These are phyloP conservation scores for Sugiyamaella pinicola DNA, from an alignment of 1,139 yeast genomes.

Conservation along the genomic window DNA sequence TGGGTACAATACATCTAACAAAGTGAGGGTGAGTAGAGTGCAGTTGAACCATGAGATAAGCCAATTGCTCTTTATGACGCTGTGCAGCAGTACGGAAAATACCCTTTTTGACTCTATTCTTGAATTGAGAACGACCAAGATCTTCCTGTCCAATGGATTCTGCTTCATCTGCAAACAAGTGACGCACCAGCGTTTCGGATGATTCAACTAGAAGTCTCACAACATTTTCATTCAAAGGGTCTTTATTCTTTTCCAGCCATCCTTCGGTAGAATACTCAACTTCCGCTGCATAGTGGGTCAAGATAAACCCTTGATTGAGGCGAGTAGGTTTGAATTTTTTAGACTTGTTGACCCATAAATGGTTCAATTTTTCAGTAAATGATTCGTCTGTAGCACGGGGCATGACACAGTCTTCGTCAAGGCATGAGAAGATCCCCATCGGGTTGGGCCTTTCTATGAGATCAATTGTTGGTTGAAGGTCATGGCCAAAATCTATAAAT, in stretches of 20 bases:
- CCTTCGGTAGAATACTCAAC: conserved; percentile 91
- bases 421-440: conserved; percentile 81
- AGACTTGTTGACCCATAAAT: conserved; percentile 60
- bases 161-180: conserved; percentile 47
- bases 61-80: conserved; percentile 72
- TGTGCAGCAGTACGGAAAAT: conserved; percentile 81
- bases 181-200: conserved; percentile 52
- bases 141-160: conserved; percentile 25
- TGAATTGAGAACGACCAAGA: conserved; percentile 23
- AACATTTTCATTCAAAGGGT: conserved; percentile 83
- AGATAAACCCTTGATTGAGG: conserved; percentile 56
- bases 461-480: conserved; percentile 91
- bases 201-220: conserved; percentile 61
- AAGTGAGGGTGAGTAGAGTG: conserved; percentile 91
- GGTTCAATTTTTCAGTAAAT: conserved; percentile 76
- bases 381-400: conserved; percentile 86
- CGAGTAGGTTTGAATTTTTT: conserved; percentile 73
- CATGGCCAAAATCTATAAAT: conserved; percentile 95
- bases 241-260: conserved; percentile 94
- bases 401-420: conserved; percentile 95
- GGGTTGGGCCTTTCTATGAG: conserved; percentile 76
- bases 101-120: conserved; percentile 44
- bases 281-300: conserved; percentile 92
- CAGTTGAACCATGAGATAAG: conserved; percentile 70
- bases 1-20: conserved; percentile 94